Conservation (phyloP, 495 filamentous ascomycete species). For the Collariella sp. region DNA sequence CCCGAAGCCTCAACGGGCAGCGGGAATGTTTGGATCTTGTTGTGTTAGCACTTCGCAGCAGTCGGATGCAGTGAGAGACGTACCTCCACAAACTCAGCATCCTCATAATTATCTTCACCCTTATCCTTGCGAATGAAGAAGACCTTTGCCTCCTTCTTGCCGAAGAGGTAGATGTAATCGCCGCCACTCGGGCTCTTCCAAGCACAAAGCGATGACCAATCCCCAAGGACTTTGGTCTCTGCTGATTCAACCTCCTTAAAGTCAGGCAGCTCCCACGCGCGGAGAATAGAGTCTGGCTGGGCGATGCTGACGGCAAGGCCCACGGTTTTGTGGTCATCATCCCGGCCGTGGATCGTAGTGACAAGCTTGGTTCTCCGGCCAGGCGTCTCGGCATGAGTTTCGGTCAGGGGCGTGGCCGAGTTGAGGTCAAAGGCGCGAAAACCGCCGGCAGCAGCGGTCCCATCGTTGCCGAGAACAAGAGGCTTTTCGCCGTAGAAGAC, state of each 20-base stretch:
- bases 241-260: conserved; percentile 5
- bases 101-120: neutral
- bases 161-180: conserved; percentile 7
- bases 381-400: neutral
- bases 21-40: neutral
- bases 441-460: neutral
- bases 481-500: conserved; percentile 6
- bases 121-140: conserved; percentile 3
- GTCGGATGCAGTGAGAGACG: neutral
- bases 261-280: neutral
- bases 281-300: conserved; percentile 2
- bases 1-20: conserved; percentile 2
- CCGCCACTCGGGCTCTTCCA: conserved; percentile 3
- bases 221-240: neutral
- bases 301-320: conserved; percentile 6
- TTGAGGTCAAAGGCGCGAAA: conserved; percentile 3
- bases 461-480: conserved; percentile 7
- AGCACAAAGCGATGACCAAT: conserved; percentile 7
- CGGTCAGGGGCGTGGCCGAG: neutral
- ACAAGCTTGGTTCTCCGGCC: conserved; percentile 8
- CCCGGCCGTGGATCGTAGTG: neutral
- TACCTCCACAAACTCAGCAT: conserved; percentile 4
- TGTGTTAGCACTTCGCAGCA: neutral
- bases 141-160: neutral
- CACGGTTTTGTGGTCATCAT: neutral